Base-by-base conservation (phyloP, 805 yeast genomes). In the Myxozyma kluyveri region DNA sequence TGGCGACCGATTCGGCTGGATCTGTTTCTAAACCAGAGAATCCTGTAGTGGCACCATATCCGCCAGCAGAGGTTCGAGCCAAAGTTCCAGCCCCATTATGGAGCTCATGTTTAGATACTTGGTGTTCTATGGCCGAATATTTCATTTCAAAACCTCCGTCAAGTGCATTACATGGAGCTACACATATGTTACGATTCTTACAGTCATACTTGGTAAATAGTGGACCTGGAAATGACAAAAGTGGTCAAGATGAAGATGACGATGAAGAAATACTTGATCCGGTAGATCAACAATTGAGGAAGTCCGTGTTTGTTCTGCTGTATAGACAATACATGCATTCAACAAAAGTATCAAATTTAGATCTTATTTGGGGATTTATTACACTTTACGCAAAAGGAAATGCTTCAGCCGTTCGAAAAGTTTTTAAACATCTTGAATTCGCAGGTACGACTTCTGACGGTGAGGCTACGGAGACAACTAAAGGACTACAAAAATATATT, bases 351-450 rank as follows among this genome's bases (percentile, higher is more conserved):
- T 31, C 54, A n/a, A 55, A 58, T 19, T 14, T 42, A 22, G 56
- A 52, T 6, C 42, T 52, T 49, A 26, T 58, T 17, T 58, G 61
- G 61, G 54, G 61, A 3, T 58, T 58, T 32, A 26, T 47, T 12
- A 12, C 47, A 29, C 39, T 43, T 6, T 58, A 56, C 40, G 47
- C 47, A 1, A 31, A 42, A n/a, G 31, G 39, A 3, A 54, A 57
- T 26, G 47, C 45, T 21, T 26, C 32, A 2, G 39, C 43, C 18
- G 23, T 50, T 3, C 22, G 23, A 18, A 21, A 17, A 12, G 19
- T 54, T 29, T 19, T 54, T n/a, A 44, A 47, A 26, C 40, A 35
- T 21, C 38, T 45, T 23, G 50, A 39, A n/a, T 41, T 47, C 19
- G 47, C 46, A 14, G 3, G 17, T 3, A 18, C n/a, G 17, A 43